Evolutionary conservation across 768 basidiomycete genomes (phyloP).

Genomic region (Calocybe cyanea): DNA sequence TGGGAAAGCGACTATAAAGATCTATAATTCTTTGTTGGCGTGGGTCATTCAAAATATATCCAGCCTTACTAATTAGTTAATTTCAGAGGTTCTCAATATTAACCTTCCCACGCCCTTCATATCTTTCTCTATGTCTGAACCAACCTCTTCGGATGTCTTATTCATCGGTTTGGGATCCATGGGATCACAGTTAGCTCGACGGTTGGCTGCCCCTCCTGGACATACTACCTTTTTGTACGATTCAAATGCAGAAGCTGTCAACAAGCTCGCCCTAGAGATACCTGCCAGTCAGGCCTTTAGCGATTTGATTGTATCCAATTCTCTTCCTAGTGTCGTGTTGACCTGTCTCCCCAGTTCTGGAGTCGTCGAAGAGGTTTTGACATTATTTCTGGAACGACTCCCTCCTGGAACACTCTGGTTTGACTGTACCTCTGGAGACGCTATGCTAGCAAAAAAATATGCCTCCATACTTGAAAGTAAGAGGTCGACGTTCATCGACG

Average conservation of each 20-base stretch:
- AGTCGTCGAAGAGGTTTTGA: conserved; percentile 6
- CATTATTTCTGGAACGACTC: background rate
- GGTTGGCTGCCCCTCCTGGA: conserved; percentile 3
- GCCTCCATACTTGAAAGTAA: background rate
- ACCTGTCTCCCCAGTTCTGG: conserved; percentile 11
- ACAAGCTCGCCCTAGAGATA: conserved; percentile 1
- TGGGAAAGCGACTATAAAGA: no score
- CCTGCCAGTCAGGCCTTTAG: conserved; percentile 4
- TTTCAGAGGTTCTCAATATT: no score
- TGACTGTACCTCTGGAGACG: conserved; percentile 10
- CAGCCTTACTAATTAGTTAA: no score
- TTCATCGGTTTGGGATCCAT: conserved; percentile 12
- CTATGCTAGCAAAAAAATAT: conserved; percentile 4
- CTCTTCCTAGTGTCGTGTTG: conserved; percentile 7
- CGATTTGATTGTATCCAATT: background rate
- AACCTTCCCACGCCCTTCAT: background rate
- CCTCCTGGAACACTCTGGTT: conserved; percentile 8
- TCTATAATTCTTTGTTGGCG: no score
- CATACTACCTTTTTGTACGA: conserved; percentile 8
- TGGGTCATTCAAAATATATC: no score
- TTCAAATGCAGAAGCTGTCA: background rate
- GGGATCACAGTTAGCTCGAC: conserved; percentile 8
- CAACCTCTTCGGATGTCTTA: conserved; percentile 3
- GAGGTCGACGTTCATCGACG: conserved; percentile 5
- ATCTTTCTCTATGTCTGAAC: background rate